These are phyloP conservation scores for Capsicum baccatum DNA, from an alignment of 257 asterid species.

Conservation along the genomic window DNA sequence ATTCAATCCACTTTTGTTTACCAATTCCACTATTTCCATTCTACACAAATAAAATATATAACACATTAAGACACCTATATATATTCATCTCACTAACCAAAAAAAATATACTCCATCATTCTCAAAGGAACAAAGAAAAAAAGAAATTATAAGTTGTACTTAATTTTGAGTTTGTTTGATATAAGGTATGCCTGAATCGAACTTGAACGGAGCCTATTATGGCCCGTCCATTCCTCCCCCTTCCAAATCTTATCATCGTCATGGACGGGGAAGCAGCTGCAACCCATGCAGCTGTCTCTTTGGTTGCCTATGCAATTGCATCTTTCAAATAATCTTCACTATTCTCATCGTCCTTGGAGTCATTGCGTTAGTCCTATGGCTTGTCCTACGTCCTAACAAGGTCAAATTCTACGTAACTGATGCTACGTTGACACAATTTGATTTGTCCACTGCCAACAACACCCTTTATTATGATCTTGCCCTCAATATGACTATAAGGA, in stretches of 20 bases:
- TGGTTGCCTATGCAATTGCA: conserved; percentile 69
- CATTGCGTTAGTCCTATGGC: conserved; percentile 52
- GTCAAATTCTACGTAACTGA: conserved; percentile 62
- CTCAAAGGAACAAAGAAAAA: neutral
- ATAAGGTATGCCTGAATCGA: conserved; percentile 7
- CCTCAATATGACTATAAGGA: conserved; percentile 67
- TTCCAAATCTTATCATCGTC: conserved; percentile 55
- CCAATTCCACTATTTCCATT: neutral
- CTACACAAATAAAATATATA: neutral
- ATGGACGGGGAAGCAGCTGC: conserved; percentile 63
- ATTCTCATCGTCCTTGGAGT: conserved; percentile 53
- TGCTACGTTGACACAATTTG: conserved; percentile 66
- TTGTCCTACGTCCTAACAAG: conserved; percentile 77
- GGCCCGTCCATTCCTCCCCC: conserved; percentile 82
- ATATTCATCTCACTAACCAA: neutral
- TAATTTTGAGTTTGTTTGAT: neutral
- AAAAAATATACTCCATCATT: neutral
- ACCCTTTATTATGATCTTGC: conserved; percentile 69
- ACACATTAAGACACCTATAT: neutral
- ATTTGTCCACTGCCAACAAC: conserved; percentile 48
- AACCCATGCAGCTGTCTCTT: conserved; percentile 79
- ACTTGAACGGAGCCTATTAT: conserved; percentile 84
- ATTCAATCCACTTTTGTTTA: conserved; percentile 23
- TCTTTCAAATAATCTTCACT: conserved; percentile 64
- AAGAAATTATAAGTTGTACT: neutral